Base-by-base conservation (phyloP, 2,329 filamentous ascomycete genomes). In the Blastomyces parvus region DNA sequence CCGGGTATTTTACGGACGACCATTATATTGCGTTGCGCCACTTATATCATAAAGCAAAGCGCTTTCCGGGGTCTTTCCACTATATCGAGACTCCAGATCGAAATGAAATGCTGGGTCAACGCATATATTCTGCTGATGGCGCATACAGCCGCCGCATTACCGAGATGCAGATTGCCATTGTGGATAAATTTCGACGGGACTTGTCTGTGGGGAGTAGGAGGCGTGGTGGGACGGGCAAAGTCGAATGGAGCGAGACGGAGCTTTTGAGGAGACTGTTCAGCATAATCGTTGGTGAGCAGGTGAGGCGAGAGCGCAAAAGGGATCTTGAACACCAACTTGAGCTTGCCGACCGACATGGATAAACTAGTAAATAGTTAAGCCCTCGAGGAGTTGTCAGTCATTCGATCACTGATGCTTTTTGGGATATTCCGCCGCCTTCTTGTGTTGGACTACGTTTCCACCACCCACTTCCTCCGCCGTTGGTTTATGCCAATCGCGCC, bases 251-350 rank as follows among this genome's bases (percentile, higher is more conserved):
- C 33, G 77, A 78, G 53, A 74, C 77, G 58, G 76, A 80, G 53
- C 67, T 80, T 63, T 73, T 77, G 64, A 72, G 72, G 67, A 71
- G 77, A 66, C 68, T 80, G 64, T 77, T 79, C 63, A 78, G 78
- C 64, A 73, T 80, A 62, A 78, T 79, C 36, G 76, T 80, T 69
- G 78, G 78, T 42, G 78, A 79, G 66, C 75, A 77, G 64, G 74
- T 79, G 59, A 71, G 78, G 68, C 72, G 72, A 61, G 77, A 79
- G 64, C 68, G 69, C 63, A 77, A 74, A 65, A 46, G 52, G 9
- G 50, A 58, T 27, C 36, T 58, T 58, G 33, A 62, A 22, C 50
- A 36, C 36, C 22, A 57, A 19, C 40, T 62, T 57, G 52, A 57
- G 19, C 40, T 62, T 48, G 52, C 46, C 3, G 30, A 5, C 52